Evolutionary conservation across 495 filamentous ascomycete genomes (phyloP).

Genomic region (Neurospora sp.): DNA sequence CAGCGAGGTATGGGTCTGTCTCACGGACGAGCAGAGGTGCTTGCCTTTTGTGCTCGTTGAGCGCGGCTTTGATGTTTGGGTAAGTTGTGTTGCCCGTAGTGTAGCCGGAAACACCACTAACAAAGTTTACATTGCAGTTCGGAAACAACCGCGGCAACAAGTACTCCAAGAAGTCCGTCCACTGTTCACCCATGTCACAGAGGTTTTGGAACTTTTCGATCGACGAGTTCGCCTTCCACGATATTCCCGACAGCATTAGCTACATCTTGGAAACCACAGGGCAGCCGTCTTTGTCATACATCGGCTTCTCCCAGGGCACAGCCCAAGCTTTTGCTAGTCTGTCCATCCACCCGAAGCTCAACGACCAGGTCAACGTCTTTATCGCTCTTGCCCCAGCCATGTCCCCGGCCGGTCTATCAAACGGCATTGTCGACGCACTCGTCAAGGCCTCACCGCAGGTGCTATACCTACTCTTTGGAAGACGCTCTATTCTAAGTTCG

Average conservation of each 20-base stretch:
- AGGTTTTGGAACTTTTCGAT: constrained; percentile 97
- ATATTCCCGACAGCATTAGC: constrained; percentile 87
- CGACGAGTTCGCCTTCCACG: constrained; percentile 94
- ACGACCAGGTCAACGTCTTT: constrained; percentile 90
- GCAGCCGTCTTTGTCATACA: constrained; percentile 81
- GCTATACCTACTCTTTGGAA: constrained; percentile 89
- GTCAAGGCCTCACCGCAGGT: constrained; percentile 91
- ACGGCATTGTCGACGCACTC: constrained; percentile 80
- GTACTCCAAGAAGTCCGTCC: constrained; percentile 87
- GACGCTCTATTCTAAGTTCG: constrained; percentile 82
- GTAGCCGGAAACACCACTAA: background rate
- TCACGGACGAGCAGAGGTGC: constrained; percentile 75
- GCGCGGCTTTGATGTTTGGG: constrained; percentile 93
- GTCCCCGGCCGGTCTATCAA: constrained; percentile 84
- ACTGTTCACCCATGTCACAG: constrained; percentile 58
- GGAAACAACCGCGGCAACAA: constrained; percentile 98
- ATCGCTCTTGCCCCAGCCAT: constrained; percentile 96
- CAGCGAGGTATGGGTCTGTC: constrained; percentile 95
- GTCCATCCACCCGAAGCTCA: constrained; percentile 86
- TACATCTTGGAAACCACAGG: constrained; percentile 81
- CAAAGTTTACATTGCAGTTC: constrained; percentile 36
- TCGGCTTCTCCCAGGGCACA: constrained; percentile 95
- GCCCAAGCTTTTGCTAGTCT: constrained; percentile 93
- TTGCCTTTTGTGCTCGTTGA: constrained; percentile 87
- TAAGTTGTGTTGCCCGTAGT: constrained; percentile 25